These are phyloP conservation scores for Ophiostoma angusticollis DNA, from an alignment of 2,329 filamentous ascomycete species.

Conservation along the genomic window DNA sequence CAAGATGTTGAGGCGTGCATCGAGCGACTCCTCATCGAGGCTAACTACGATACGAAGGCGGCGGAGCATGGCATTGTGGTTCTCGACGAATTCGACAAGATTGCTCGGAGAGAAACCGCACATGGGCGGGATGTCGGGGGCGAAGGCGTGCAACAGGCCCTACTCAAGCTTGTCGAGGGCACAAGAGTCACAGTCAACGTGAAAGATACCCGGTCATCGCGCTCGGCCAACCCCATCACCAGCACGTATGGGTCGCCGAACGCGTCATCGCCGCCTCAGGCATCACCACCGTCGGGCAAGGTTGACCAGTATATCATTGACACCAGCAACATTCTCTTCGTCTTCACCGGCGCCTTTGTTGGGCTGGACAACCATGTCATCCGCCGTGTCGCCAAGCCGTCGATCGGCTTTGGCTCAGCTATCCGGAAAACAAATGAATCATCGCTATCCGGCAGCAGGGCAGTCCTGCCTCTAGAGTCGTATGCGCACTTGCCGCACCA, in stretches of 20 bases:
- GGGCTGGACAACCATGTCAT: slow-evolving; percentile 80
- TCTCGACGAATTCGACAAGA: slow-evolving; percentile 94
- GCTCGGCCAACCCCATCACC: slow-evolving; percentile 38
- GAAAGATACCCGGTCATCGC: slow-evolving; percentile 52
- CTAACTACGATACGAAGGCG: slow-evolving; percentile 74
- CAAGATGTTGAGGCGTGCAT: slow-evolving; percentile 97
- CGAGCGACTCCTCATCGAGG: slow-evolving; percentile 75
- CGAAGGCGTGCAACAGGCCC: slow-evolving; percentile 90
- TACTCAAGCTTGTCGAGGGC: slow-evolving; percentile 92
- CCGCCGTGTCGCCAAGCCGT: slow-evolving; percentile 70
- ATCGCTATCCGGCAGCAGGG: slow-evolving; percentile 33
- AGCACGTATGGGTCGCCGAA: slow-evolving; percentile 35
- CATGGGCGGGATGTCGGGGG: slow-evolving; percentile 91
- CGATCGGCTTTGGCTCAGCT: slow-evolving; percentile 83
- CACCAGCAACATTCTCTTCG: slow-evolving; percentile 93
- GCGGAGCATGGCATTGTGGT: slow-evolving; percentile 91
- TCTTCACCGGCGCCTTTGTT: slow-evolving; percentile 91
- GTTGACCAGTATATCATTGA: slow-evolving; percentile 61
- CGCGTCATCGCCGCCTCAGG: slow-evolving; percentile 33
- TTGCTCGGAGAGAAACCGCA: slow-evolving; percentile 73
- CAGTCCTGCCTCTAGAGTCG: slow-evolving; percentile 52
- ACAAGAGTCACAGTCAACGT: slow-evolving; percentile 86
- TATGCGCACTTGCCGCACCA: slow-evolving; percentile 47
- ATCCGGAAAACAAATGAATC: slow-evolving; percentile 46
- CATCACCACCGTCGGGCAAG: slow-evolving; percentile 34